Percentiles rank a stretch among this genome's conserved stretches.
These are phyloP conservation scores for Clavispora carvajalis DNA, from an alignment of 805 yeast species.

Conservation along the genomic window DNA sequence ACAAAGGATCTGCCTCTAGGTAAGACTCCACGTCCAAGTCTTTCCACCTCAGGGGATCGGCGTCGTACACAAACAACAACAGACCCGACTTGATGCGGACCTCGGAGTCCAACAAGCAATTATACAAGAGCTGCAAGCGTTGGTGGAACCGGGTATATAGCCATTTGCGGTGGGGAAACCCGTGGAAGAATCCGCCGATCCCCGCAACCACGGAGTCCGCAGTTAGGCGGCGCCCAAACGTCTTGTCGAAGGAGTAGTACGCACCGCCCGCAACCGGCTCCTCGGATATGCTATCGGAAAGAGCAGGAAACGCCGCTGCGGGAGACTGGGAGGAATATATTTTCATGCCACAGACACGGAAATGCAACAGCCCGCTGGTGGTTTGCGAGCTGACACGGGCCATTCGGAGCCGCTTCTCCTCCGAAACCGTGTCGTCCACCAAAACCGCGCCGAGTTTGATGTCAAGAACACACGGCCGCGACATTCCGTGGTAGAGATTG, in stretches of 20 bases:
- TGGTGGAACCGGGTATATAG: constrained; percentile 40
- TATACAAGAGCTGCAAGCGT: constrained; percentile 63
- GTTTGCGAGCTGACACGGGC: constrained; percentile 60
- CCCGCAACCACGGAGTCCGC: constrained; percentile 39
- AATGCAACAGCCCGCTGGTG: constrained; percentile 73
- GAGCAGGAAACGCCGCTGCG: constrained; percentile 7
- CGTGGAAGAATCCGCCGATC: constrained; percentile 42
- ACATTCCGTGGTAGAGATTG: constrained; percentile 60
- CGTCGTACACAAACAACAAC: constrained; percentile 68
- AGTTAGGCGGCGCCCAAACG: constrained; percentile 62
- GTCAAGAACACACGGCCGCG: constrained; percentile 70
- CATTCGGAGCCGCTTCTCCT: constrained; percentile 60
- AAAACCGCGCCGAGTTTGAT: constrained; percentile 73
- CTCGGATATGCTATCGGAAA: constrained; percentile 14
- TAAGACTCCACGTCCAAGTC: constrained; percentile 11
- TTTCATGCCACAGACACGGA: constrained; percentile 88
- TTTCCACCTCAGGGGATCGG: constrained; percentile 52
- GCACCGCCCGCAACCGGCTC: constrained; percentile 23
- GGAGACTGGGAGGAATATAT: constrained; percentile 2
- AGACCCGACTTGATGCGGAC: constrained; percentile 68
- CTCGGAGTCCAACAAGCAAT: constrained; percentile 58
- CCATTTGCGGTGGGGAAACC: constrained; percentile 26
- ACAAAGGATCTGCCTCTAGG: constrained; percentile 23
- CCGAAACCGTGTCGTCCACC: constrained; percentile 47
- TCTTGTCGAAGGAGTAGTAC: constrained; percentile 55